A percentile compares a stretch with the other conserved stretches of the same genome.
Evolutionary conservation across 2,329 filamentous ascomycete species (phyloP).

Genomic region (Trichoderma sp.): DNA sequence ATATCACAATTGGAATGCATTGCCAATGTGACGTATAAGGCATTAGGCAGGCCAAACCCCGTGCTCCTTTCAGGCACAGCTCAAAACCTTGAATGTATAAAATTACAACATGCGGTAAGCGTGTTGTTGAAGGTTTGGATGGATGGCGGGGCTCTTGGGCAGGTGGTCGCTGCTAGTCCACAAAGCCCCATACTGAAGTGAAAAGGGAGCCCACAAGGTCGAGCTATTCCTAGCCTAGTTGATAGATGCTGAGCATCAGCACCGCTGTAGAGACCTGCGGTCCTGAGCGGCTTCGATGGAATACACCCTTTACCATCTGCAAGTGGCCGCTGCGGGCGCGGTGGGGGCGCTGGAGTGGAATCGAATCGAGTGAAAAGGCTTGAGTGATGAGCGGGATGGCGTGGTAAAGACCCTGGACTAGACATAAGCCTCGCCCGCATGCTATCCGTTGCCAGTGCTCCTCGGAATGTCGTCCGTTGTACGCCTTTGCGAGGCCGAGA

Average conservation of each 20-base stretch:
- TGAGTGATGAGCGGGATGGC: slow-evolving; percentile 6
- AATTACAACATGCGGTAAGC: neutral
- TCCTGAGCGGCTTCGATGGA: slow-evolving; percentile 1
- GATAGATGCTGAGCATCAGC: neutral
- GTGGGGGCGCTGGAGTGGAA: slow-evolving; percentile 20
- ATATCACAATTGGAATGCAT: neutral
- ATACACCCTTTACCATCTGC: neutral
- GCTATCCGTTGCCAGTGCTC: neutral
- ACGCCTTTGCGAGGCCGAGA: neutral
- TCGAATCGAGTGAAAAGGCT: neutral
- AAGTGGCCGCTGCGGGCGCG: slow-evolving; percentile 3
- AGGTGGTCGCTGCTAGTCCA: neutral
- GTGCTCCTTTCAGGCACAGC: neutral
- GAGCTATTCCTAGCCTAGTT: neutral
- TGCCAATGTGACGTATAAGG: neutral
- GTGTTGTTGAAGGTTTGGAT: neutral
- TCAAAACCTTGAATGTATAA: neutral
- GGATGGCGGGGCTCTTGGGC: neutral
- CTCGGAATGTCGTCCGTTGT: neutral
- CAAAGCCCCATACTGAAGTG: neutral
- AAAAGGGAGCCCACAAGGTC: neutral
- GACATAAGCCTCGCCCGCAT: neutral
- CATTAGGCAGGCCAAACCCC: neutral
- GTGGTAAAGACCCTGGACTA: neutral
- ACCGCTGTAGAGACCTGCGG: neutral